Base-by-base conservation (phyloP, 345 rosid genomes). In the Balakata baccata region DNA sequence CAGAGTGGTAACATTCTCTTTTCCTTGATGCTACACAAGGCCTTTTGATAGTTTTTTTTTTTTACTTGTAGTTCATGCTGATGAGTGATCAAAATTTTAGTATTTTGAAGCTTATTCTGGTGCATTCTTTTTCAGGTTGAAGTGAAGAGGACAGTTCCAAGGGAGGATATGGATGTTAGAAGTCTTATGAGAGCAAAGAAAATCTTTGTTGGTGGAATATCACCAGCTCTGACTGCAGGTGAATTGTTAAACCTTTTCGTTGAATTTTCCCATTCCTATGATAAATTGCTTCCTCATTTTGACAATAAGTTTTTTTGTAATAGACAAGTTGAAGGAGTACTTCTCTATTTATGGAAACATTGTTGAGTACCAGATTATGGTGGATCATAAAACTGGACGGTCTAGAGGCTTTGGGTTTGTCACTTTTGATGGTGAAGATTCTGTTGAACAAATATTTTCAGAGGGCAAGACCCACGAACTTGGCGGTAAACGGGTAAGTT, bases 341-440 rank as follows among this genome's bases (percentile, higher is more conserved):
- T 79, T 79, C 75, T 70, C 78, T 14, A 9, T 52, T 16, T 79
- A 79, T 52, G 82, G 82, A 0, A 61, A 64, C 64, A 60, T 79
- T 71, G 64, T 71, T 34, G 82, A 75, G 58, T 63, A 75, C 68
- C 79, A 79, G 59, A 75, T 79, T 59, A 79, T 79, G 82, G 57
- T 74, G 41, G 79, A 79, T 59, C 82, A 79, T 52, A 75, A 66
- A 71, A 79, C 82, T 70, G 82, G 79, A 34, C 51, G 82, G 46
- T 79, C 82, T 29, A 75, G 82, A 76, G 82, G 82, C 45, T 79
- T 79, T 79, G 82, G 73, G 10, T 79, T 79, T 66, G 82, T 79
- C 51, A 79, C 82, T 38, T 79, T 79, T 66, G 82, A 79, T 9
- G 70, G 53, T 66, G 82, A 79, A 52, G 82, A 79, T 51, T 64